A percentile compares a stretch with the other conserved stretches of the same genome.
These are phyloP conservation scores for Hippophae rhamnoides DNA, from an alignment of 306 rosid species.

Conservation along the genomic window DNA sequence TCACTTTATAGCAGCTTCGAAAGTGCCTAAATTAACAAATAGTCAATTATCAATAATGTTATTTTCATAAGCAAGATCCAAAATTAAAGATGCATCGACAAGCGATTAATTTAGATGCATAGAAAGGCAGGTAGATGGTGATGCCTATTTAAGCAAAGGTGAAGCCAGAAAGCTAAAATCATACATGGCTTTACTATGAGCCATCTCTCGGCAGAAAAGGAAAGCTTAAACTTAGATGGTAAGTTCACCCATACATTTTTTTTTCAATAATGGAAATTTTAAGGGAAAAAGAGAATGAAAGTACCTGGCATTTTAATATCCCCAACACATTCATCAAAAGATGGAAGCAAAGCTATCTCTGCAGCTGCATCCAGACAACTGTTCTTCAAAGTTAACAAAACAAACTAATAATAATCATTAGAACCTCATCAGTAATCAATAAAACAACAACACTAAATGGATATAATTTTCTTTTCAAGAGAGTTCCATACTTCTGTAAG, in stretches of 20 bases:
- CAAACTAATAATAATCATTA: conserved; percentile 12
- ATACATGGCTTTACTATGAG: background rate
- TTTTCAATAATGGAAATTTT: background rate
- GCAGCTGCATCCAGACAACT: conserved; percentile 87
- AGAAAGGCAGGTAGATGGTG: conserved; percentile 4
- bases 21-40: background rate
- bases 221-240: background rate
- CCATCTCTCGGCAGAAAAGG: background rate
- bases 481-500: conserved; percentile 53
- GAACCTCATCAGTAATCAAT: conserved; percentile 3
- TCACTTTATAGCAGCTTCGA: no score
- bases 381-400: conserved; percentile 25
- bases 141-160: conserved; percentile 1
- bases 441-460: background rate
- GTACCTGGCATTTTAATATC: conserved; percentile 66
- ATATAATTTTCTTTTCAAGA: conserved; percentile 1
- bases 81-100: background rate
- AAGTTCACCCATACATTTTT: background rate
- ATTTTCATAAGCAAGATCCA: background rate
- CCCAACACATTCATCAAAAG: conserved; percentile 48
- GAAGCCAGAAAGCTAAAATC: background rate
- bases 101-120: background rate
- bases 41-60: background rate
- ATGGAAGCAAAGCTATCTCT: conserved; percentile 52
- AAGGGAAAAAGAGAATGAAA: conserved; percentile 7